Conservation (phyloP, 352 stramenopile genomes). For the Globisporangium nagaii region DNA sequence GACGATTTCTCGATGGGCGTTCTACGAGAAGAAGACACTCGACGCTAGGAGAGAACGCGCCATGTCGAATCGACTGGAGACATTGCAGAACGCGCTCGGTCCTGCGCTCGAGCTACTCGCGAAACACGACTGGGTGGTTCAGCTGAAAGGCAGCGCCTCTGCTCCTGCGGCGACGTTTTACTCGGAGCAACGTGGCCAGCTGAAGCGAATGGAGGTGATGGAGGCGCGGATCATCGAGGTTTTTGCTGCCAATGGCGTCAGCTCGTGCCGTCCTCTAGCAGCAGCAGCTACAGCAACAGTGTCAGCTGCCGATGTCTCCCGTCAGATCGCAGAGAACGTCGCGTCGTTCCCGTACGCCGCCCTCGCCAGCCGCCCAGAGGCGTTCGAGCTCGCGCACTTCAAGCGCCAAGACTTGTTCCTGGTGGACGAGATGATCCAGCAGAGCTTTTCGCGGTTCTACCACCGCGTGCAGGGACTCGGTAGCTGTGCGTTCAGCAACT, state of each 20-base stretch:
- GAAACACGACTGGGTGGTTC: slow-evolving; percentile 36
- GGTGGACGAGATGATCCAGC: slow-evolving; percentile 61
- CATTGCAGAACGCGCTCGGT: slow-evolving; percentile 22
- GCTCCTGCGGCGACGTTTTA: slow-evolving; percentile 24
- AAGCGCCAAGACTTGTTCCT: slow-evolving; percentile 79
- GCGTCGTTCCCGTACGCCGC: slow-evolving; percentile 44
- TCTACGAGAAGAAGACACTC: slow-evolving; percentile 33
- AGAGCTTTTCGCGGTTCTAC: slow-evolving; percentile 42
- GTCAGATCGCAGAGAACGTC: slow-evolving; percentile 57
- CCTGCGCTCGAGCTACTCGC: slow-evolving; percentile 27
- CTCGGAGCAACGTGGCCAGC: slow-evolving; percentile 36
- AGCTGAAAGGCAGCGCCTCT: not conserved
- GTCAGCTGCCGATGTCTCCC: slow-evolving; percentile 41
- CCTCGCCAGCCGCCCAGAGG: slow-evolving; percentile 21
- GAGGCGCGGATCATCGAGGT: slow-evolving; percentile 44
- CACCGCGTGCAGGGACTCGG: slow-evolving; percentile 59
- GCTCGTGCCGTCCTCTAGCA: not conserved
- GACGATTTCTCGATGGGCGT: slow-evolving; percentile 41
- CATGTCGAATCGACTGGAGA: not conserved
- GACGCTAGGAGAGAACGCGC: too few species aligned
- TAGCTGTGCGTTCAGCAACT: slow-evolving; percentile 44
- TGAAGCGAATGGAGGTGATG: slow-evolving; percentile 54
- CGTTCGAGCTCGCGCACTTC: slow-evolving; percentile 71
- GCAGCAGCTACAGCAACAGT: not conserved
- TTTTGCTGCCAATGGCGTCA: slow-evolving; percentile 30